phyloP scores from a whole-genome alignment of 1,139 yeast species.

The Candida mesenterica region DNA sequence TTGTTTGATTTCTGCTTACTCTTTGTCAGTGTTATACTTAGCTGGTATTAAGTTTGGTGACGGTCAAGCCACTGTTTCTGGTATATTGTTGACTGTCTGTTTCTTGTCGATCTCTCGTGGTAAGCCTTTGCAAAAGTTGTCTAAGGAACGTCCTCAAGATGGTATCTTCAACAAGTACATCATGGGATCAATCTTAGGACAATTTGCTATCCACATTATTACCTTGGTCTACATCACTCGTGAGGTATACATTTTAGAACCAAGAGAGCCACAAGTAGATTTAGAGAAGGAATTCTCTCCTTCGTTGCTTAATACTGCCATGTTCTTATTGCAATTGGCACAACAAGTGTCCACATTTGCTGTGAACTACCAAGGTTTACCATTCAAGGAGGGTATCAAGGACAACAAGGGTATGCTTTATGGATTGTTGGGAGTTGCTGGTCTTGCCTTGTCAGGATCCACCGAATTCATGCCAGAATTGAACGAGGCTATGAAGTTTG shows the following conservation, averaged over 20 bases:
- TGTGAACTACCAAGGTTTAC: slow-evolving; percentile 95
- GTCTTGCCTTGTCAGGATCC: slow-evolving; percentile 83
- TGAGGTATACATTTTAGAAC: slow-evolving; percentile 84
- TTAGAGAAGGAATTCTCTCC: slow-evolving; percentile 87
- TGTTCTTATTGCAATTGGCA: slow-evolving; percentile 88
- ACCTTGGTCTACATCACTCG: slow-evolving; percentile 80
- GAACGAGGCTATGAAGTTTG: slow-evolving; percentile 88
- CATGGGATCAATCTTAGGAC: slow-evolving; percentile 97
- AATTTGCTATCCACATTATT: slow-evolving; percentile 86
- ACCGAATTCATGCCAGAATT: slow-evolving; percentile 95
- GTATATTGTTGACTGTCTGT: slow-evolving; percentile 87
- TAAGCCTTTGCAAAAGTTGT: slow-evolving; percentile 81
- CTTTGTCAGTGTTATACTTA: slow-evolving; percentile 86
- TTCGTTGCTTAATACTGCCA: slow-evolving; percentile 91
- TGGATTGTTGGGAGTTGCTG: slow-evolving; percentile 90
- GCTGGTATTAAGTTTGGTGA: slow-evolving; percentile 99
- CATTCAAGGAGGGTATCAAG: slow-evolving; percentile 87
- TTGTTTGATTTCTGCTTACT: slow-evolving; percentile 95
- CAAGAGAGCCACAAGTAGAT: slow-evolving; percentile 85
- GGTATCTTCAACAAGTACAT: slow-evolving; percentile 93
- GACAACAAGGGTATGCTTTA: slow-evolving; percentile 97
- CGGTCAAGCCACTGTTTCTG: slow-evolving; percentile 93
- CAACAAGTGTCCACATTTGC: slow-evolving; percentile 98
- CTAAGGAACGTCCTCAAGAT: slow-evolving; percentile 95
- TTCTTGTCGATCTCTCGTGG: slow-evolving; percentile 95